phyloP scores from a whole-genome alignment of 306 rosid genomes.

The Malus orientalis region DNA sequence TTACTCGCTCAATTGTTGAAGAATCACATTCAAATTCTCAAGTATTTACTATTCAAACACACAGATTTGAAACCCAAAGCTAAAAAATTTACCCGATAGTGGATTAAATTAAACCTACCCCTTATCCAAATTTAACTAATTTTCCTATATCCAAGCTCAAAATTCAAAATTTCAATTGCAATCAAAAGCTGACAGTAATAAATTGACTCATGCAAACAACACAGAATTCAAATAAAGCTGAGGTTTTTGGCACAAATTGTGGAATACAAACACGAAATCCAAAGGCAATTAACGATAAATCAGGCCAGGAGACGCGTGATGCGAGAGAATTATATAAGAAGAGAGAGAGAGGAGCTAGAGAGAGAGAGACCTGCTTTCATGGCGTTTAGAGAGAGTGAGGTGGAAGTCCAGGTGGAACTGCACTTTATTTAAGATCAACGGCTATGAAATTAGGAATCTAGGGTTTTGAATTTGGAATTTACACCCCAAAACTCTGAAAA shows the following conservation, averaged over 20 bases:
- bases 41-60: neutral
- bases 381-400: conserved; percentile 50
- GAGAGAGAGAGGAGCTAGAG: conserved; percentile 18
- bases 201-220: neutral
- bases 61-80: neutral
- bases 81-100: neutral
- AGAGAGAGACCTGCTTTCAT: conserved; percentile 51
- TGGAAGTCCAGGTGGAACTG: conserved; percentile 71
- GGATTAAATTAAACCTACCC: neutral
- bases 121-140: neutral
- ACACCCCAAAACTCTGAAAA: neutral
- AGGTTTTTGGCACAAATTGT: neutral
- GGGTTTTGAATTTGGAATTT: neutral
- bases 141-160: neutral
- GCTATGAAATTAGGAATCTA: conserved; percentile 12
- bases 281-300: neutral
- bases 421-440: conserved; percentile 25
- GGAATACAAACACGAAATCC: neutral
- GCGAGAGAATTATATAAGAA: neutral
- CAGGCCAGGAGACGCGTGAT: conserved; percentile 16
- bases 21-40: neutral
- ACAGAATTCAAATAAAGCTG: neutral
- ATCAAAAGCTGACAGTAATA: neutral
- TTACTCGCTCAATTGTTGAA: neutral
- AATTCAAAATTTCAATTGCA: neutral